Evolutionary conservation across 768 basidiomycete species (phyloP).

Genomic region (Boletus rubroflammeus): DNA sequence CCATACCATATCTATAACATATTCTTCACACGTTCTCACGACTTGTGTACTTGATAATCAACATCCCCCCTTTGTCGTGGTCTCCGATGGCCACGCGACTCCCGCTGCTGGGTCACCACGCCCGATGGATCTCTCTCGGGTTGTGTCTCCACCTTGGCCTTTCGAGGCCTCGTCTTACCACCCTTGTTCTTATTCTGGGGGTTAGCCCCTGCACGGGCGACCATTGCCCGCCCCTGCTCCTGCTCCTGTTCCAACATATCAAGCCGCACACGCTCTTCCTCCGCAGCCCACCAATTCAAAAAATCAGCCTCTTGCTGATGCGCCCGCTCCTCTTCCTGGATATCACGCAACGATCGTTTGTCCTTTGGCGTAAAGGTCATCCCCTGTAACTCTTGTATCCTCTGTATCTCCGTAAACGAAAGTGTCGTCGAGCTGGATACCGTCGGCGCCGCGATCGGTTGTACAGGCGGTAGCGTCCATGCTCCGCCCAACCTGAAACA

Average conservation of each 20-base stretch:
- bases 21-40: not conserved
- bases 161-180: slow-evolving; percentile 4
- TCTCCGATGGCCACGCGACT: not conserved
- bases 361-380: slow-evolving; percentile 37
- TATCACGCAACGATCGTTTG: slow-evolving; percentile 69
- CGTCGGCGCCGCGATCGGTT: slow-evolving; percentile 39
- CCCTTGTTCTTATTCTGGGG: slow-evolving; percentile 3
- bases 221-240: not conserved
- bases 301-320: slow-evolving; percentile 74
- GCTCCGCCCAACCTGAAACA: slow-evolving; percentile 39
- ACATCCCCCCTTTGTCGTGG: not conserved
- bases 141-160: slow-evolving; percentile 5
- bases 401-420: slow-evolving; percentile 84
- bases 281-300: slow-evolving; percentile 83
- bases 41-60: not conserved
- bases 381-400: slow-evolving; percentile 61
- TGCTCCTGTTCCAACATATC: slow-evolving; percentile 35
- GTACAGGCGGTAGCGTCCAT: slow-evolving; percentile 59
- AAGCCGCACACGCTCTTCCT: slow-evolving; percentile 65
- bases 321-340: slow-evolving; percentile 79
- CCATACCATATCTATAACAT: slow-evolving; percentile 1
- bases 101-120: not conserved
- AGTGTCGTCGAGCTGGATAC: slow-evolving; percentile 29
- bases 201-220: not conserved
- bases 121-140: not conserved